Base-by-base conservation (phyloP, 2,329 filamentous ascomycete species). In the Aspergillus pseudotamarii region DNA sequence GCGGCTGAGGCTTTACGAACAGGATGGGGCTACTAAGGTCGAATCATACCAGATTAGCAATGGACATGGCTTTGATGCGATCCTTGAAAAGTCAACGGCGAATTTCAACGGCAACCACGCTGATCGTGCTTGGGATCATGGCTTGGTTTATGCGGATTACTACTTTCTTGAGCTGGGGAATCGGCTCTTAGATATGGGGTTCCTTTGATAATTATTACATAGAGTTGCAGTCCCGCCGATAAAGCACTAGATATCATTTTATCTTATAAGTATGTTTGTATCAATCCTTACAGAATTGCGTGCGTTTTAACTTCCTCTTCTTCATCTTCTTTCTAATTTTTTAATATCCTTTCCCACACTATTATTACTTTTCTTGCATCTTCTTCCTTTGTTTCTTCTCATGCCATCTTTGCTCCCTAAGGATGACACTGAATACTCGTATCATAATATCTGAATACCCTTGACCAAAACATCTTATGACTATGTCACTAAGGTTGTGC, bases 101-200 rank as follows among this genome's bases (percentile, higher is more conserved):
- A 80, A 80, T 53, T 74, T 77, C 64, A 79, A 80, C 53, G 69
- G 71, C 43, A 67, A 77, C 68, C 77, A 74, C 12, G 72, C 73
- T 54, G 70, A 68, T 60, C 74, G 76, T 53, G 78, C 78, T 45
- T 68, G 68, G 36, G 72, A 80, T 57, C 77, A 79, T 67, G 79
- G 79, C 3, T 65, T 81, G 28, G 78, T 81, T 3, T 81, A 81
- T 72, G 79, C 76, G 2, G 79, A 81, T 64, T 81, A 81, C 55
- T 81, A 75, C 58, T 67, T 80, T 23, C 55, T 81, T 21, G 76
- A 80, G 50, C 79, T 81, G 68, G 79, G 78, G 4, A 81, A 81
- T 60, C 78, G 77, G 55, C 58, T 81, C 34, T 61, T 80, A 55
- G 69, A 75, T 5, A 66, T 69, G 68, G 66, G 66, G 5, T 58